These are phyloP conservation scores for Saturnispora sanitii DNA, from an alignment of 805 yeast species.

Conservation along the genomic window DNA sequence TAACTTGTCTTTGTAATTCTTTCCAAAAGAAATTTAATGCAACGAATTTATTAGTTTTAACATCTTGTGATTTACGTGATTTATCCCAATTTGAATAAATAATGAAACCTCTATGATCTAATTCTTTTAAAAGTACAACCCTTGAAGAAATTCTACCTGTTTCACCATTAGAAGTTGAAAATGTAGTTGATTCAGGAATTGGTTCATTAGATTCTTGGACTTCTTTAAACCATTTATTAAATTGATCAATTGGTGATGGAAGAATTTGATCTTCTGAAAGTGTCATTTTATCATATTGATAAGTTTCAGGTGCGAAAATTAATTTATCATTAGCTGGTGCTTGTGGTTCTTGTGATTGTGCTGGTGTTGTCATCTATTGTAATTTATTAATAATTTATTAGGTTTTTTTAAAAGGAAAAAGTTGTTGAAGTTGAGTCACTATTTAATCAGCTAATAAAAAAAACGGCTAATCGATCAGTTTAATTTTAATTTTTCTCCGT, in stretches of 20 bases:
- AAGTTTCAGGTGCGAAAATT: slow-evolving; percentile 71
- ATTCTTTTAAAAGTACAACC: slow-evolving; percentile 77
- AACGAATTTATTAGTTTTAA: slow-evolving; percentile 64
- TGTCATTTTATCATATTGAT: slow-evolving; percentile 68
- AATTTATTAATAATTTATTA: no score
- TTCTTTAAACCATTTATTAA: slow-evolving; percentile 75
- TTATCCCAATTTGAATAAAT: slow-evolving; percentile 88
- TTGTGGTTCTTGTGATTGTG: no score
- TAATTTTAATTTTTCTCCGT: no score
- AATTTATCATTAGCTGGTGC: no score
- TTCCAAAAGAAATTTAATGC: slow-evolving; percentile 90
- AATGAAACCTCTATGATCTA: slow-evolving; percentile 76
- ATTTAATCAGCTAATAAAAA: no score
- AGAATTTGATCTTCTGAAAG: slow-evolving; percentile 45
- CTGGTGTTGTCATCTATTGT: no score
- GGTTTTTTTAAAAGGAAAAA: no score
- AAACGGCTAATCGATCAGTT: no score
- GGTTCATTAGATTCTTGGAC: slow-evolving; percentile 49
- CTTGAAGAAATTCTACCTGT: slow-evolving; percentile 85
- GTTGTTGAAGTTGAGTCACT: no score
- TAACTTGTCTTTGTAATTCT: slow-evolving; percentile 78
- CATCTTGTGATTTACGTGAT: slow-evolving; percentile 72
- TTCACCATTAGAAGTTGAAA: slow-evolving; percentile 85
- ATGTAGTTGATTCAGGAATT: slow-evolving; percentile 74
- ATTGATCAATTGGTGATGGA: slow-evolving; percentile 62